These are phyloP conservation scores for Corymbia maculata DNA, from an alignment of 345 rosid species.

Conservation along the genomic window DNA sequence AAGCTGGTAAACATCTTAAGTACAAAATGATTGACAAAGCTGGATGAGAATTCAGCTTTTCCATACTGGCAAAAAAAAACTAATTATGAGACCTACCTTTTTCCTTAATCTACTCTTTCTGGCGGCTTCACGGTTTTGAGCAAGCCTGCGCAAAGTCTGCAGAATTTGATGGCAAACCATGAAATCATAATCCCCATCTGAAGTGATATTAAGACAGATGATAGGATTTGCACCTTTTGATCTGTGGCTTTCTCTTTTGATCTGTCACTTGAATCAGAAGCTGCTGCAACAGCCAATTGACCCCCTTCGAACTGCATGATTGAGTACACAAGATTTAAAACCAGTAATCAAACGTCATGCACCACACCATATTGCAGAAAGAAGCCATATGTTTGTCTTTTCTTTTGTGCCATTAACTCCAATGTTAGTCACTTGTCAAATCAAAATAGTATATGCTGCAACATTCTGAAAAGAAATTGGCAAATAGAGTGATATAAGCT, in stretches of 20 bases:
- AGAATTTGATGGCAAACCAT: not conserved
- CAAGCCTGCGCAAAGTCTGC: slow-evolving; percentile 89
- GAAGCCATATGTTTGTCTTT: not conserved
- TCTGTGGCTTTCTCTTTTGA: slow-evolving; percentile 77
- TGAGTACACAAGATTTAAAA: not conserved
- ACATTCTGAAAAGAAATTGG: not conserved
- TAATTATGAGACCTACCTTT: slow-evolving; percentile 34
- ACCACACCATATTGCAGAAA: not conserved
- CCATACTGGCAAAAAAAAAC: not conserved
- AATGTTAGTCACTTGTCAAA: not conserved
- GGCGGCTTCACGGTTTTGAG: slow-evolving; percentile 99
- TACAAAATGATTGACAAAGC: not conserved
- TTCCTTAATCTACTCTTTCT: slow-evolving; percentile 93
- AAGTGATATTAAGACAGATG: not conserved
- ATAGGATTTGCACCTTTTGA: slow-evolving; percentile 54
- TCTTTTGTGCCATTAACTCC: not conserved
- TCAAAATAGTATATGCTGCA: not conserved
- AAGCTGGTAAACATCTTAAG: not conserved
- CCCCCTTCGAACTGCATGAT: slow-evolving; percentile 63
- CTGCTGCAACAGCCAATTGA: slow-evolving; percentile 26
- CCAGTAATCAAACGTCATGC: not conserved
- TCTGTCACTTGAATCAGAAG: slow-evolving; percentile 85
- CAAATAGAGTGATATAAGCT: not conserved
- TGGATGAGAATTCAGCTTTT: not conserved
- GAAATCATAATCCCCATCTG: not conserved